A percentile compares a stretch with the other conserved stretches of the same genome.
Evolutionary conservation across 2,329 filamentous ascomycete species (phyloP).

Genomic region (Diaporthe capsici): DNA sequence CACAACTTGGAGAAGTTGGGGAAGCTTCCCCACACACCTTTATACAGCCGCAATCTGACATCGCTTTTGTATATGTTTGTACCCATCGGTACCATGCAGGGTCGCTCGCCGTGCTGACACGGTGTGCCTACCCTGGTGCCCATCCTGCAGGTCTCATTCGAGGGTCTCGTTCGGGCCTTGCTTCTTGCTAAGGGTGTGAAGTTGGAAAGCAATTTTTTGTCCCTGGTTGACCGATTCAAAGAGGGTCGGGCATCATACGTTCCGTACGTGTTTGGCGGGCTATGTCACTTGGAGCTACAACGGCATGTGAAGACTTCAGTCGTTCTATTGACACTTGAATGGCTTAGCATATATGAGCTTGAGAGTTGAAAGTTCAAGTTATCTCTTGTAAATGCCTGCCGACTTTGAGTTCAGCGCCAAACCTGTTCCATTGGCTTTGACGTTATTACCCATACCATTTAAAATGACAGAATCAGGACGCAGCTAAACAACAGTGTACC

Average conservation of each 20-base stretch:
- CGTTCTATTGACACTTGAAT: constrained; percentile 7
- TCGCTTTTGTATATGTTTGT: constrained; percentile 11
- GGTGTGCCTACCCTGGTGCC: constrained; percentile 5
- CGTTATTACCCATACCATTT: too few relatives aligned
- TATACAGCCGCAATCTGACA: not conserved
- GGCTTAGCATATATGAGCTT: constrained; percentile 1
- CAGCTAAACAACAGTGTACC: too few relatives aligned
- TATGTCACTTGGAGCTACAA: constrained; percentile 1
- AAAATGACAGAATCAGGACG: too few relatives aligned
- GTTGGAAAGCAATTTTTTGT: not conserved
- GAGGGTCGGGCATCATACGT: not conserved
- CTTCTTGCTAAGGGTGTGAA: constrained; percentile 6
- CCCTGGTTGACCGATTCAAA: constrained; percentile 6
- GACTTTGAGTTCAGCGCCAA: too few relatives aligned
- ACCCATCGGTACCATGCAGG: constrained; percentile 15
- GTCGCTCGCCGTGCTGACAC: constrained; percentile 1
- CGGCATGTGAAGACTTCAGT: constrained; percentile 12
- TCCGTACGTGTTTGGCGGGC: not conserved
- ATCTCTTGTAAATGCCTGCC: too few relatives aligned
- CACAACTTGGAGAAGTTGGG: constrained; percentile 5
- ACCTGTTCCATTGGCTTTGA: too few relatives aligned
- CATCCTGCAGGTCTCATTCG: constrained; percentile 21
- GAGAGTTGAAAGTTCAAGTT: not conserved
- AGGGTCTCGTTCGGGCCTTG: not conserved
- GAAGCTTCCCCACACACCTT: not conserved